A percentile compares a stretch with the other conserved stretches of the same genome.
Evolutionary conservation across 257 asterid species (phyloP).

Genomic region (Primulina tabacum): DNA sequence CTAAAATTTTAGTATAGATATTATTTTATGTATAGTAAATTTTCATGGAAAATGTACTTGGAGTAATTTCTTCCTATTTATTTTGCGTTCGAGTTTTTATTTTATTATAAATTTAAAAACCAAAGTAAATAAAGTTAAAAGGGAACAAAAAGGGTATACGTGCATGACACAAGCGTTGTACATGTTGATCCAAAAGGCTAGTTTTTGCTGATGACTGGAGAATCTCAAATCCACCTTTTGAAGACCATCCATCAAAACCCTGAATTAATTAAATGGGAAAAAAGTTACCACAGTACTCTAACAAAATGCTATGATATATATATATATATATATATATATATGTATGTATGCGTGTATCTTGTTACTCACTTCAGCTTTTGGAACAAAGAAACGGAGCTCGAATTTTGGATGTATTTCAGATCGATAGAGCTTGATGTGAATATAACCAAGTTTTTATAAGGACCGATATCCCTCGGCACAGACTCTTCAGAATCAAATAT

Average conservation of each 20-base stretch:
- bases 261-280: constrained; percentile 15
- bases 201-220: constrained; percentile 44
- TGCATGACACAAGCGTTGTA: constrained; percentile 59
- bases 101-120: no score
- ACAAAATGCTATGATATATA: background rate
- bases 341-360: no score
- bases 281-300: background rate
- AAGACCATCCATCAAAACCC: constrained; percentile 60
- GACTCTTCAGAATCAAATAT: constrained; percentile 71
- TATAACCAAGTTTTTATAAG: constrained; percentile 73
- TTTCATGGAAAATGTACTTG: no score
- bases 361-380: constrained; percentile 66
- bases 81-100: no score
- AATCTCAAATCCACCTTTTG: constrained; percentile 65
- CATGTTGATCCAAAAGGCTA: constrained; percentile 59
- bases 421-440: constrained; percentile 68
- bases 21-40: no score
- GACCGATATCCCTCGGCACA: constrained; percentile 69
- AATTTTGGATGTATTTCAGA: constrained; percentile 58
- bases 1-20: no score
- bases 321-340: no score
- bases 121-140: no score
- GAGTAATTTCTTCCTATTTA: no score
- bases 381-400: constrained; percentile 58
- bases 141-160: constrained; percentile 28